Percentiles rank a stretch among this genome's conserved stretches.
Conservation (phyloP, 352 stramenopile species). For the Globisporangium nagaii region DNA sequence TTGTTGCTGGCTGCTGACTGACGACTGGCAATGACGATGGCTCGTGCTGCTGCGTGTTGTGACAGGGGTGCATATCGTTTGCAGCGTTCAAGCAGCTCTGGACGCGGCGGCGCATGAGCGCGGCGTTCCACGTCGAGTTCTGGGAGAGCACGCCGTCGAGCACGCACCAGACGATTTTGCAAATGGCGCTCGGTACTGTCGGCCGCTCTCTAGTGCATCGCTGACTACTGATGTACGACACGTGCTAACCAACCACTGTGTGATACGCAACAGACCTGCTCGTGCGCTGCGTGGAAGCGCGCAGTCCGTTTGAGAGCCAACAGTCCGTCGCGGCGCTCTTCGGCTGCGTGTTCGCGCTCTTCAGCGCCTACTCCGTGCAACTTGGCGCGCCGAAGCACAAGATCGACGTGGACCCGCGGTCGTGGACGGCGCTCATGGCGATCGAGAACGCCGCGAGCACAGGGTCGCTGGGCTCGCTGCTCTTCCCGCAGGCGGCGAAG, state of each 20-base stretch:
- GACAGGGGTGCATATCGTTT: conserved; percentile 29
- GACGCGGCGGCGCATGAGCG: conserved; percentile 34
- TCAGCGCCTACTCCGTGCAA: conserved; percentile 59
- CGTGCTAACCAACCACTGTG: background rate
- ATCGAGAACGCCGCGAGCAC: conserved; percentile 27
- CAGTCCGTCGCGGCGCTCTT: conserved; percentile 20
- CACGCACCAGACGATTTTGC: conserved; percentile 54
- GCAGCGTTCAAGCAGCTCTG: conserved; percentile 46
- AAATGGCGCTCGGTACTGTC: conserved; percentile 35
- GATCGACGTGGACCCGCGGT: conserved; percentile 43
- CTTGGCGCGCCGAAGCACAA: conserved; percentile 53
- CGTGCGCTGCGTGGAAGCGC: conserved; percentile 28
- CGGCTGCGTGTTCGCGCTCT: conserved; percentile 52
- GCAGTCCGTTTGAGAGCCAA: conserved; percentile 15
- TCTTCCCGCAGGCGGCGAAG: conserved; percentile 20
- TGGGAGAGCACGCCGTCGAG: conserved; percentile 55
- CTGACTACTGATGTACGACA: too few species aligned
- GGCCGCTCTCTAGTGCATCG: too few species aligned
- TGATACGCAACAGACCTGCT: conserved; percentile 21
- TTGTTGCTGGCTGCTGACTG: background rate
- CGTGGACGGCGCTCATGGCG: conserved; percentile 35
- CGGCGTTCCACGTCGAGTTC: conserved; percentile 72
- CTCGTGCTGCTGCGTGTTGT: background rate
- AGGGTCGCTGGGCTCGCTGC: conserved; percentile 9
- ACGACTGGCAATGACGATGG: background rate